Percentiles rank a stretch among this genome's conserved stretches.
These are phyloP conservation scores for Exobasidium cylindrosporum DNA, from an alignment of 1,284 basidiomycete species.

Conservation along the genomic window DNA sequence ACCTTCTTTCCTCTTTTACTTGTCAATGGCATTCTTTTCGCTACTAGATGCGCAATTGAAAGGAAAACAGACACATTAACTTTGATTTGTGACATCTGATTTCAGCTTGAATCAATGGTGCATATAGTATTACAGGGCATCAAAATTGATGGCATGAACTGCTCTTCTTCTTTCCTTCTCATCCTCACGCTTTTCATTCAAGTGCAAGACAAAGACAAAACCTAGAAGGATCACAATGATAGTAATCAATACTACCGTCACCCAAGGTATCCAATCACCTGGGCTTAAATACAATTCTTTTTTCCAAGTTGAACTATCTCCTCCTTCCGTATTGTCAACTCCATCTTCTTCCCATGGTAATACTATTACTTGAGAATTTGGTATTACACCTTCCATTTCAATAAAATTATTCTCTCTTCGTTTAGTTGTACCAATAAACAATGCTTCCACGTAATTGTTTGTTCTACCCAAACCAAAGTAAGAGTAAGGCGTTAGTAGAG, in stretches of 20 bases:
- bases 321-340: conserved; percentile 25
- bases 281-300: conserved; percentile 86
- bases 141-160: conserved; percentile 94
- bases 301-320: conserved; percentile 65
- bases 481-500: conserved; percentile 83
- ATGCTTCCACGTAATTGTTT: conserved; percentile 94
- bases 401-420: conserved; percentile 65
- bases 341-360: conserved; percentile 65
- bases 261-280: conserved; percentile 97
- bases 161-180: conserved; percentile 80
- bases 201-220: conserved; percentile 81
- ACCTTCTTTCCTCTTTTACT: too few relatives aligned
- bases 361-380: conserved; percentile 95
- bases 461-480: conserved; percentile 96
- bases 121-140: conserved; percentile 85
- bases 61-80: too few relatives aligned
- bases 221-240: conserved; percentile 72
- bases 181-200: conserved; percentile 88
- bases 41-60: too few relatives aligned
- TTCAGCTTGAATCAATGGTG: too few relatives aligned
- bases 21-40: too few relatives aligned
- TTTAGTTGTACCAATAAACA: conserved; percentile 56
- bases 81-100: too few relatives aligned
- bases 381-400: conserved; percentile 92
- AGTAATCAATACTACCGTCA: conserved; percentile 77